Conservation (phyloP, 768 basidiomycete genomes). For the Pluteus cervinus region DNA sequence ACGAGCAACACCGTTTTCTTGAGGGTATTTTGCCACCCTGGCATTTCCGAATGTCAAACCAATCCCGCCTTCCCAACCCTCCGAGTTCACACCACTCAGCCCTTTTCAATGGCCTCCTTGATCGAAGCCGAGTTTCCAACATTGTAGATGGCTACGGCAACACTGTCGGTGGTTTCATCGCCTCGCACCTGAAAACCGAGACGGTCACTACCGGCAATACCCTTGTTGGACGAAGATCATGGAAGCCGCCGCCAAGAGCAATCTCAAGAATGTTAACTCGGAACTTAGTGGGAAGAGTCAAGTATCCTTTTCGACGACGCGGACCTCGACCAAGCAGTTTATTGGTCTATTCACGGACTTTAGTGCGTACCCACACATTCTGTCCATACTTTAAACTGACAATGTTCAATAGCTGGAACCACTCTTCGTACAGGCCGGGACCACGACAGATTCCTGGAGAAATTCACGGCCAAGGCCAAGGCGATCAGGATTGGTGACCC, state of each 20-base stretch:
- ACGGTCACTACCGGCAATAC: slow-evolving; percentile 85
- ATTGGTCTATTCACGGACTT: slow-evolving; percentile 67
- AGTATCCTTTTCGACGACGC: slow-evolving; percentile 71
- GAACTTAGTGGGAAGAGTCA: slow-evolving; percentile 76
- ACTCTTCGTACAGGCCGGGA: slow-evolving; percentile 72
- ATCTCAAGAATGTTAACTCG: slow-evolving; percentile 79
- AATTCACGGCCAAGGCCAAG: slow-evolving; percentile 45
- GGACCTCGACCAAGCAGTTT: slow-evolving; percentile 64
- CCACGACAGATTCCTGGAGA: slow-evolving; percentile 75
- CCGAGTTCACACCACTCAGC: slow-evolving; percentile 71
- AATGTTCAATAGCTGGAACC: slow-evolving; percentile 41
- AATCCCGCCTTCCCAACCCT: slow-evolving; percentile 37
- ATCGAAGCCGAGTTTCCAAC: slow-evolving; percentile 78
- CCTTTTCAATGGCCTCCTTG: slow-evolving; percentile 55
- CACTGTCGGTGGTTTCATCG: slow-evolving; percentile 65
- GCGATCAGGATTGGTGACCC: slow-evolving; percentile 60
- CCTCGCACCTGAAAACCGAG: slow-evolving; percentile 61
- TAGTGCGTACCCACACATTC: slow-evolving; percentile 43
- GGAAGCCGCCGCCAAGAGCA: slow-evolving; percentile 73
- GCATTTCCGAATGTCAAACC: background rate
- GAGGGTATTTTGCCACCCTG: slow-evolving; percentile 27
- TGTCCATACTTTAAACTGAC: background rate
- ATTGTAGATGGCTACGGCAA: slow-evolving; percentile 67
- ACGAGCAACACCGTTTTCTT: slow-evolving; percentile 75
- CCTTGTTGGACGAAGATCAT: slow-evolving; percentile 73